Evolutionary conservation across 306 rosid species (phyloP), one percentile per base, ranked within the genome.

Genomic region (Leucaena leucocephala): DNA sequence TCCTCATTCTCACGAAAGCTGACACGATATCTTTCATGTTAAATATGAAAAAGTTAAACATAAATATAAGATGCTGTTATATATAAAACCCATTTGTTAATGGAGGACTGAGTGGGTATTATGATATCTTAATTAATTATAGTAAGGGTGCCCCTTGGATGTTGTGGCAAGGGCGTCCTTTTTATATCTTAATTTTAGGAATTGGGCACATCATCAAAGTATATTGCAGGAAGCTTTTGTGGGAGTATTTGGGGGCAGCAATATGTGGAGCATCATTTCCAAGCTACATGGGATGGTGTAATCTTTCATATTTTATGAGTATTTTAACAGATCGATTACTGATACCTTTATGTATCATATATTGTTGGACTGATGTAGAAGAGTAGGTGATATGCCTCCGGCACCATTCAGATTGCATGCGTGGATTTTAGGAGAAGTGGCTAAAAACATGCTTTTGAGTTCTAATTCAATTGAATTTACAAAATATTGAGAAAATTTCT

Each of bases 221-320:
- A 78, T 77, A 82, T 82, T 70, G 85, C 74, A 79, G 71, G 57
- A 75, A 83, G 82, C 88, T 84, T 88, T 85, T 89, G 91, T 84
- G 61, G 43, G 83, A 84, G 80, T 52, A 81, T 74, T 81, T 80
- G 88, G 90, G 82, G 86, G 90, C 91, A 91, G 70, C 68, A 33
- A 63, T 82, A 71, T 68, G 86, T 84, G 90, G 81, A 63, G 85
- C 96, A 82, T 91, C 89, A 86, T 86, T 89, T 85, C 90, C 90
- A 83, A 91, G 89, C 77, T 82, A 64, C 33, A 75, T 83, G 87
- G 87, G 91, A 83, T 80, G 73, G 74, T 68, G 86, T 54, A 82
- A 76, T 80, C 73, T 67, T 27, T 80, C 81, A 68, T 61, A 72
- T 54, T 80, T 75, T 67, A 71, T 75, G 68, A 77, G 19, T 71